A percentile compares a stretch with the other conserved stretches of the same genome.
phyloP scores from a whole-genome alignment of 371 early-diverging fungal genomes.

The Rhizopus arrhizus region DNA sequence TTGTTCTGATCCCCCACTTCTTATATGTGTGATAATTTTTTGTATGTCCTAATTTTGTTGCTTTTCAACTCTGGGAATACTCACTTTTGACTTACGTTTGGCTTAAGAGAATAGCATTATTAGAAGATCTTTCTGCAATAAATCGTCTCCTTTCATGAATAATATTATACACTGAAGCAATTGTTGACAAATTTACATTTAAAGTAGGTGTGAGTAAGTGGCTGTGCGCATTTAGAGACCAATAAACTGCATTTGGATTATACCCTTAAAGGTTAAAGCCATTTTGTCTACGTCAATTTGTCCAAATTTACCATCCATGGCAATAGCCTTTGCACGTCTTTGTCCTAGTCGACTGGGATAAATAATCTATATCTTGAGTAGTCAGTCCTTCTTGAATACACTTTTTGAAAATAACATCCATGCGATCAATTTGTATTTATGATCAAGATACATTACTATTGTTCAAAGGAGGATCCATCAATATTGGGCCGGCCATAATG shows the following conservation, averaged over 20 bases:
- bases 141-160: background rate
- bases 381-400: background rate
- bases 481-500: slow-evolving; percentile 4
- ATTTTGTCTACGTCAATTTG: background rate
- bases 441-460: background rate
- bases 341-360: background rate
- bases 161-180: slow-evolving; percentile 1
- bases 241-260: background rate
- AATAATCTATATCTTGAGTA: background rate
- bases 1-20: background rate
- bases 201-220: background rate
- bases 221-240: background rate
- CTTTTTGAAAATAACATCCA: slow-evolving; percentile 1
- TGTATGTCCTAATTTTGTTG: background rate
- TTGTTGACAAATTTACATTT: slow-evolving; percentile 1
- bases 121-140: background rate
- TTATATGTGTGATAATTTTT: background rate
- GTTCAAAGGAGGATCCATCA: slow-evolving; percentile 1
- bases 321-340: slow-evolving; percentile 4
- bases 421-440: background rate
- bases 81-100: slow-evolving; percentile 2
- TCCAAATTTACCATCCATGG: slow-evolving; percentile 9
- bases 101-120: background rate
- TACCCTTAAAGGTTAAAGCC: background rate
- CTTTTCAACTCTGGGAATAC: background rate